Evolutionary conservation across 805 yeast genomes (phyloP).

Genomic region (Metschnikowia picachoensis): DNA sequence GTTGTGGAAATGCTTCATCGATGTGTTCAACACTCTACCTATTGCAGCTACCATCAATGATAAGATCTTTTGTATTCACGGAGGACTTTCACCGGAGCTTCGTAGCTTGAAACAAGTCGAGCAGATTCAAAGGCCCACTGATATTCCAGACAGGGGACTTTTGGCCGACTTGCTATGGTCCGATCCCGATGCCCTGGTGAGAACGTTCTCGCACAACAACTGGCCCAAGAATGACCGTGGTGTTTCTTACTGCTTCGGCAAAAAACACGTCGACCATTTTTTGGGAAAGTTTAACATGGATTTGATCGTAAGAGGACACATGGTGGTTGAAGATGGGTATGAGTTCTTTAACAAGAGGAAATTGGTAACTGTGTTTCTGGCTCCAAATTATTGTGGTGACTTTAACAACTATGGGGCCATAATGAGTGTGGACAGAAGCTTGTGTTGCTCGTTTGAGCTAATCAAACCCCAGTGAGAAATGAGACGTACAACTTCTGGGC

Average conservation of each 20-base stretch:
- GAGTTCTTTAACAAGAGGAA: conserved; percentile 74
- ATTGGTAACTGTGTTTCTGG: conserved; percentile 74
- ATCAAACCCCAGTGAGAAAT: conserved; percentile 49
- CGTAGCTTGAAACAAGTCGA: conserved; percentile 63
- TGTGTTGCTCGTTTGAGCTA: conserved; percentile 70
- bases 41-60: conserved; percentile 61
- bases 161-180: conserved; percentile 81
- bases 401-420: conserved; percentile 79
- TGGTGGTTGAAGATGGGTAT: conserved; percentile 88
- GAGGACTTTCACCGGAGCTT: conserved; percentile 75
- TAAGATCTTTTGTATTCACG: conserved; percentile 57
- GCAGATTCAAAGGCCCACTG: conserved; percentile 73
- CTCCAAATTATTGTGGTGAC: conserved; percentile 83
- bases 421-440: conserved; percentile 64
- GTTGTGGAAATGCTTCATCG: conserved; percentile 51
- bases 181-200: conserved; percentile 58
- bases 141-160: conserved; percentile 76
- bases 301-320: conserved; percentile 76
- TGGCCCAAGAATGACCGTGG: conserved; percentile 87
- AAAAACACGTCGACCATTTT: conserved; percentile 67
- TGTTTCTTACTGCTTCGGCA: conserved; percentile 74
- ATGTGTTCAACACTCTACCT: conserved; percentile 56
- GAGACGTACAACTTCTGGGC: neutral
- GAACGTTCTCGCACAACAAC: conserved; percentile 36
- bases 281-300: conserved; percentile 66